Conservation (phyloP, 2,329 filamentous ascomycete genomes). For the Phialophora chinensis region DNA sequence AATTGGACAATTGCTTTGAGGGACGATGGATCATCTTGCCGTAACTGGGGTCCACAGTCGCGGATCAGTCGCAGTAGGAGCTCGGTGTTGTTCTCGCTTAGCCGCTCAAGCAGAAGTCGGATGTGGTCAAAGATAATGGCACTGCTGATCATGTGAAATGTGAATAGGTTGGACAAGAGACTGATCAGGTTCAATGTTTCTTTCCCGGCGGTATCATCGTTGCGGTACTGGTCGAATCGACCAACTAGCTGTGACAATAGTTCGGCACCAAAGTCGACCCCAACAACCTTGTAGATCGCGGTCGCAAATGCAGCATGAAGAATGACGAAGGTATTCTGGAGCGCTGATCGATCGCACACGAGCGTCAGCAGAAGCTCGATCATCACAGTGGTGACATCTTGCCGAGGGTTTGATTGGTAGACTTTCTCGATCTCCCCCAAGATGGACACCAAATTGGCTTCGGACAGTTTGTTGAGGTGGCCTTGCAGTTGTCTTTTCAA, state of each 20-base stretch:
- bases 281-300: conserved; percentile 83
- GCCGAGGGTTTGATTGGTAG: conserved; percentile 83
- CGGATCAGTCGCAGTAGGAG: conserved; percentile 83
- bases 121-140: conserved; percentile 91
- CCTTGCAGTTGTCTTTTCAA: conserved; percentile 84
- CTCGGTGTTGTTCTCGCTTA: conserved; percentile 88
- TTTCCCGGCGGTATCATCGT: conserved; percentile 57
- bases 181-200: conserved; percentile 78
- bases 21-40: conserved; percentile 85
- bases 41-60: conserved; percentile 77
- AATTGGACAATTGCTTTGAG: conserved; percentile 86
- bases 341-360: conserved; percentile 75
- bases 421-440: conserved; percentile 80
- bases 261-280: conserved; percentile 87
- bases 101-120: conserved; percentile 72
- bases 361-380: conserved; percentile 79
- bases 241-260: conserved; percentile 79
- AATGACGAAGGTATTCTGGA: conserved; percentile 89
- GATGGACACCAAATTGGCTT: conserved; percentile 86
- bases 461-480: conserved; percentile 88
- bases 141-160: conserved; percentile 84
- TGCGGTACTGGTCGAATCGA: conserved; percentile 72
- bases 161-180: conserved; percentile 85
- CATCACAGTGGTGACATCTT: conserved; percentile 81
- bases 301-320: conserved; percentile 88